Evolutionary conservation across 345 rosid genomes (phyloP).

Genomic region (Hibiscus syriacus): DNA sequence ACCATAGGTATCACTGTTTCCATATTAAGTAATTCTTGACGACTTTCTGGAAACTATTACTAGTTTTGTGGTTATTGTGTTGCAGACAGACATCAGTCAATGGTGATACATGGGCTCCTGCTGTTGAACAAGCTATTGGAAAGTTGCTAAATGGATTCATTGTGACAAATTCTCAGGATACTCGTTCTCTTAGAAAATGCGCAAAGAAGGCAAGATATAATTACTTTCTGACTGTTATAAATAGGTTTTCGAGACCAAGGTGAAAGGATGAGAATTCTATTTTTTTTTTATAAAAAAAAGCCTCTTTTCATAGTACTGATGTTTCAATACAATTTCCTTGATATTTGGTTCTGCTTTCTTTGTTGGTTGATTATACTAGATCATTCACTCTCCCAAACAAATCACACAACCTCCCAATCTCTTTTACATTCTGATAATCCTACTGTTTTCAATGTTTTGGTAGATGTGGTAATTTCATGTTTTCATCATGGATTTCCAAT

Average conservation of each 20-base stretch:
- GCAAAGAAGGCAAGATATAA: slow-evolving; percentile 61
- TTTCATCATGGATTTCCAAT: background rate
- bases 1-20: background rate
- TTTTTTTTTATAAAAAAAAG: background rate
- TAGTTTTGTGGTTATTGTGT: background rate
- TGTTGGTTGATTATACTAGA: slow-evolving; percentile 65
- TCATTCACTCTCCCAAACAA: slow-evolving; percentile 75
- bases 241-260: slow-evolving; percentile 88
- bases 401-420: slow-evolving; percentile 70
- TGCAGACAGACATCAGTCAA: slow-evolving; percentile 65
- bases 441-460: slow-evolving; percentile 80
- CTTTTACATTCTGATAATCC: slow-evolving; percentile 60
- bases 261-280: slow-evolving; percentile 18
- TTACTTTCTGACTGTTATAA: slow-evolving; percentile 63
- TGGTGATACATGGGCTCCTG: slow-evolving; percentile 80
- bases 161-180: slow-evolving; percentile 77
- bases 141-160: slow-evolving; percentile 86
- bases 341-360: slow-evolving; percentile 16
- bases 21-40: background rate
- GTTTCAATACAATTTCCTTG: slow-evolving; percentile 8
- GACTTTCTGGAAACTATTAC: background rate
- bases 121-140: slow-evolving; percentile 87
- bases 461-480: slow-evolving; percentile 64
- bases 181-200: slow-evolving; percentile 56
- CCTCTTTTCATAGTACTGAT: background rate